Conservation (phyloP, 1,139 yeast species). For the Blastobotrys buckinghamii region DNA sequence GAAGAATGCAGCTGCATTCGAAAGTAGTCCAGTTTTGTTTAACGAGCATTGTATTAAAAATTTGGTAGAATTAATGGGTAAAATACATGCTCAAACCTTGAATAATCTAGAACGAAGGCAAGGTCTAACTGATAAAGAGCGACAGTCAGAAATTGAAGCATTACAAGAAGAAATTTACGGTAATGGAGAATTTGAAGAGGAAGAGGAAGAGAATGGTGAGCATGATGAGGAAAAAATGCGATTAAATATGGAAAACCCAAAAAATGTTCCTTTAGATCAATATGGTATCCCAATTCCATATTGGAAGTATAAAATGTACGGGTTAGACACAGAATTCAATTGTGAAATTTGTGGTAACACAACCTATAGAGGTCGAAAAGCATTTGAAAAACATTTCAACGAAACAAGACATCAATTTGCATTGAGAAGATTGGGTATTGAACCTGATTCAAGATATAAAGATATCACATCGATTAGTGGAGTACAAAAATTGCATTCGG, state of each 20-base stretch:
- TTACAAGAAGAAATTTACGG: slow-evolving; percentile 29
- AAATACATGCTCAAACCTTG: slow-evolving; percentile 45
- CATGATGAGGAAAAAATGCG: slow-evolving; percentile 19
- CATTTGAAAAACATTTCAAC: slow-evolving; percentile 68
- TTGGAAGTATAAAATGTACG: slow-evolving; percentile 90
- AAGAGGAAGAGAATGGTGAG: slow-evolving; percentile 18
- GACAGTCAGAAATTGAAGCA: slow-evolving; percentile 49
- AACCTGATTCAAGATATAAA: slow-evolving; percentile 47
- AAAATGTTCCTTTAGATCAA: slow-evolving; percentile 71
- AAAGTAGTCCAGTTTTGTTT: slow-evolving; percentile 4
- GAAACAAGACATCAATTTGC: slow-evolving; percentile 70
- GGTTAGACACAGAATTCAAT: slow-evolving; percentile 61
- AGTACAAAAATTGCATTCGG: background rate
- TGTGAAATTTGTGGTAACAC: slow-evolving; percentile 89
- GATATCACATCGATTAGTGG: slow-evolving; percentile 63
- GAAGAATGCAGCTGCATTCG: slow-evolving; percentile 36
- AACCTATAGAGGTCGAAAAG: slow-evolving; percentile 65
- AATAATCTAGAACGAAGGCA: slow-evolving; percentile 59
- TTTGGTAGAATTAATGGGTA: slow-evolving; percentile 36
- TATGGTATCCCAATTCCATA: slow-evolving; percentile 91
- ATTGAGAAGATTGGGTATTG: slow-evolving; percentile 66
- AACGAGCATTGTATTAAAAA: slow-evolving; percentile 36
- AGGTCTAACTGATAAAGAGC: slow-evolving; percentile 71
- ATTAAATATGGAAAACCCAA: slow-evolving; percentile 35
- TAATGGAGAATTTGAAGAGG: slow-evolving; percentile 15